Evolutionary conservation across 2,329 filamentous ascomycete species (phyloP).

Genomic region (Ophiosphaerella herpotricha): DNA sequence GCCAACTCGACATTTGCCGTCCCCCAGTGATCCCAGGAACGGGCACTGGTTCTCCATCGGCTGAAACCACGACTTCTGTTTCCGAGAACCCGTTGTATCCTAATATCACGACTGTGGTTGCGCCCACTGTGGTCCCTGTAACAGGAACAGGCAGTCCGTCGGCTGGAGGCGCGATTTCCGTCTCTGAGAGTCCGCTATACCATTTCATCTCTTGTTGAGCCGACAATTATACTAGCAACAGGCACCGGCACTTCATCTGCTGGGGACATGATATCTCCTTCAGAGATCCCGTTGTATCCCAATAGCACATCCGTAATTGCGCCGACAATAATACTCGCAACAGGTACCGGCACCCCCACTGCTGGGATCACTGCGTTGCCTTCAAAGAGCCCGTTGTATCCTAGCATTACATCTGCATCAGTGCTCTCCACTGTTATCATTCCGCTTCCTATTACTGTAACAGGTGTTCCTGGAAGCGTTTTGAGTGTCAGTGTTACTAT

Average conservation of each 20-base stretch:
- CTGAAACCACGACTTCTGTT: slow-evolving; percentile 4
- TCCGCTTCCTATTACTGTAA: not conserved
- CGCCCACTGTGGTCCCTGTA: not conserved
- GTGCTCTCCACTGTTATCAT: not conserved
- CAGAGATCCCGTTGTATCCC: slow-evolving; percentile 8
- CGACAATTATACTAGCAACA: not conserved
- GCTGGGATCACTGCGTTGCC: not conserved
- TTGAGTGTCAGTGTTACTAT: slow-evolving; percentile 1
- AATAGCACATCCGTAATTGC: slow-evolving; percentile 10
- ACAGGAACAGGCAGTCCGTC: not conserved
- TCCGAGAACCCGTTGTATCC: not conserved
- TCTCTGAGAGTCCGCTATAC: not conserved
- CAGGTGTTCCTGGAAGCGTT: not conserved
- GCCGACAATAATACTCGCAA: not conserved
- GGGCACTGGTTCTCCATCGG: too few species aligned
- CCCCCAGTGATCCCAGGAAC: slow-evolving; percentile 9
- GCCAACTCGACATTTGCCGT: slow-evolving; percentile 10
- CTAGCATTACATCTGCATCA: slow-evolving; percentile 13
- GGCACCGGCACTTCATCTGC: not conserved
- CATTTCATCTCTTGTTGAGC: too few species aligned
- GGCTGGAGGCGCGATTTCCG: not conserved
- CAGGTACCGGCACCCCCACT: not conserved
- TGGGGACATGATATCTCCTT: not conserved
- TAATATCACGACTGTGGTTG: too few species aligned
- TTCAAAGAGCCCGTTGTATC: slow-evolving; percentile 7